Conservation (phyloP, 2,329 filamentous ascomycete species). For the Penicillium sp. region DNA sequence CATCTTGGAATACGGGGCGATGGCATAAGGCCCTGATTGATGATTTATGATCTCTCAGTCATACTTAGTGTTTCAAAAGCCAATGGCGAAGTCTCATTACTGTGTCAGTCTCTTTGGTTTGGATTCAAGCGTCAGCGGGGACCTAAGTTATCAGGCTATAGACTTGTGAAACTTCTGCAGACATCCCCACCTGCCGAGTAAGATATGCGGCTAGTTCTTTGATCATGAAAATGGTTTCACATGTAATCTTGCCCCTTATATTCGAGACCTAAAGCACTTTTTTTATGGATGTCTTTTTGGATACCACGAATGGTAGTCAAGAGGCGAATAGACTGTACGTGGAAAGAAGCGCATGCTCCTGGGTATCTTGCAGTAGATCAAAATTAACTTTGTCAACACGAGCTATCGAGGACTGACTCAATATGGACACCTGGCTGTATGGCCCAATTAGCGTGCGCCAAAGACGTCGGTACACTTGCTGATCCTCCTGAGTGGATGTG, state of each 20-base stretch:
- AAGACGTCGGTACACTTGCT: constrained; percentile 49
- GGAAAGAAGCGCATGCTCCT: constrained; percentile 25
- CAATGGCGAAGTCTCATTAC: background rate
- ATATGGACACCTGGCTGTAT: constrained; percentile 40
- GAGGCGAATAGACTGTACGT: constrained; percentile 34
- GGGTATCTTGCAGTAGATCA: constrained; percentile 26
- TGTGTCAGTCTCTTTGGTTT: no score
- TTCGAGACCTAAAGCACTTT: background rate
- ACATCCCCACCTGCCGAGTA: constrained; percentile 15
- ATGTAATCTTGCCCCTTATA: constrained; percentile 4
- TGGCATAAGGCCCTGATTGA: background rate
- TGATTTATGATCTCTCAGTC: background rate
- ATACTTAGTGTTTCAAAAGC: background rate
- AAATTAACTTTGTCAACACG: constrained; percentile 33
- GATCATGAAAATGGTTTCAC: constrained; percentile 12
- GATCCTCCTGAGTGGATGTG: constrained; percentile 29
- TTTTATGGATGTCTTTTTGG: constrained; percentile 37
- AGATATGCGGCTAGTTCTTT: constrained; percentile 36
- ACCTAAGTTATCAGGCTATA: background rate
- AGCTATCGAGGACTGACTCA: constrained; percentile 33
- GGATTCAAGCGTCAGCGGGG: background rate
- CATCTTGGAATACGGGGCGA: background rate
- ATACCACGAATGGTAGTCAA: constrained; percentile 30
- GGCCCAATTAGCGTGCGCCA: constrained; percentile 54
- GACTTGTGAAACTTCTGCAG: background rate